Percentiles rank a stretch among this genome's conserved stretches.
Evolutionary conservation across 805 yeast species (phyloP).

Genomic region (Ascoidea rubescens): DNA sequence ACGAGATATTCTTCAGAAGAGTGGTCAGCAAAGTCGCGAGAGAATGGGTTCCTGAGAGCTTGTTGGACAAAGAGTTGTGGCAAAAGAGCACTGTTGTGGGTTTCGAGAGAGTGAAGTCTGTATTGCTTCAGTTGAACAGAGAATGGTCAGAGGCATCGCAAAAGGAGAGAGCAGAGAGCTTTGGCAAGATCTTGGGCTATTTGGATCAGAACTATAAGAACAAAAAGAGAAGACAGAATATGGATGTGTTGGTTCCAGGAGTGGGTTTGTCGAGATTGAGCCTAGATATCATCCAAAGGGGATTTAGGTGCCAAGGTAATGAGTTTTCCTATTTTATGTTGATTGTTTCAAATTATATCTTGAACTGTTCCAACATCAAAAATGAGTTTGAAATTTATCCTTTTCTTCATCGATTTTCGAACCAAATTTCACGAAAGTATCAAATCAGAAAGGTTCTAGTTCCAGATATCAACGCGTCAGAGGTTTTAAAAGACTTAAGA

Average conservation of each 20-base stretch:
- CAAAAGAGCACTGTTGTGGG: constrained; percentile 25
- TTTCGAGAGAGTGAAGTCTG: constrained; percentile 41
- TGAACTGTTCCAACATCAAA: constrained; percentile 30
- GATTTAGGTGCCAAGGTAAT: constrained; percentile 54
- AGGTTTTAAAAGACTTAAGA: constrained; percentile 20
- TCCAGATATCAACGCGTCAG: constrained; percentile 37
- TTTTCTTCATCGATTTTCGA: constrained; percentile 36
- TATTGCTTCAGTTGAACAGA: constrained; percentile 40
- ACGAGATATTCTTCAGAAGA: constrained; percentile 27
- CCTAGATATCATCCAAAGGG: constrained; percentile 36
- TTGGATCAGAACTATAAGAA: constrained; percentile 25
- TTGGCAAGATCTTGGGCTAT: constrained; percentile 21
- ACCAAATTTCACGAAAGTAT: constrained; percentile 27
- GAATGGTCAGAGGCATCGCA: constrained; percentile 50
- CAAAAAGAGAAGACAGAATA: constrained; percentile 11
- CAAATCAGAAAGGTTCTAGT: constrained; percentile 36
- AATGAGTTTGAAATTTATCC: constrained; percentile 34
- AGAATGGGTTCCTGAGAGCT: constrained; percentile 32
- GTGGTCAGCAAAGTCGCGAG: constrained; percentile 29
- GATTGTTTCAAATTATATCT: constrained; percentile 35
- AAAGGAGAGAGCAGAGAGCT: constrained; percentile 27
- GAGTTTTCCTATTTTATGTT: constrained; percentile 57
- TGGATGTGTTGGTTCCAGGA: constrained; percentile 45
- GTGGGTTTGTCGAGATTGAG: constrained; percentile 51
- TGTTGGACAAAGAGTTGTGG: constrained; percentile 26